A percentile compares a stretch with the other conserved stretches of the same genome.
Conservation (phyloP, 176 grass and related monocot genomes). For the Zizania latifolia region DNA sequence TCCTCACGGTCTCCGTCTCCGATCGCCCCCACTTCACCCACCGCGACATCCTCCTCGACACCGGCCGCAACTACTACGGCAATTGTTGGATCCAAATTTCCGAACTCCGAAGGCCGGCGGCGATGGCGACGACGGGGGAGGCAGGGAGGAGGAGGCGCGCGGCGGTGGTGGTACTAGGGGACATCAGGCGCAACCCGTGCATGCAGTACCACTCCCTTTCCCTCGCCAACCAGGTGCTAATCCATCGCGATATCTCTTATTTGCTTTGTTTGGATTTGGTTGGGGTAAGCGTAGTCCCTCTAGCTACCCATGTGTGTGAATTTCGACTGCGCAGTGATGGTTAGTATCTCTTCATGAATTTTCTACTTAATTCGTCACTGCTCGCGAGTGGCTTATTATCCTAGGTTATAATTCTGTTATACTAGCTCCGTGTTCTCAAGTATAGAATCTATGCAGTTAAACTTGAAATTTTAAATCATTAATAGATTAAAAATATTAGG, state of each 20-base stretch:
- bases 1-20: no score
- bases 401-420: neutral
- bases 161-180: conserved; percentile 84
- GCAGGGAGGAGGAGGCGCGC: conserved; percentile 48
- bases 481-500: no score
- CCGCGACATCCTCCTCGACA: no score
- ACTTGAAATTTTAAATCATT: no score
- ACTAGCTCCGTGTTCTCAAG: no score
- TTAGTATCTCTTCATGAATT: neutral
- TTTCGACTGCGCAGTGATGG: neutral
- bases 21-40: no score
- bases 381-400: neutral
- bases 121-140: conserved; percentile 5
- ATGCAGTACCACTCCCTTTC: conserved; percentile 98
- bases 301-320: neutral
- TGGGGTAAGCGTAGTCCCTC: neutral
- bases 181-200: conserved; percentile 88
- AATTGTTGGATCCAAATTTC: neutral
- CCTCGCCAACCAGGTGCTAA: conserved; percentile 69
- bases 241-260: neutral
- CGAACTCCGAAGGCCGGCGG: neutral
- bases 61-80: no score
- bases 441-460: no score
- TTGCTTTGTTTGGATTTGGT: neutral
- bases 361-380: neutral